These are phyloP conservation scores for Myriangium duriaei DNA, from an alignment of 2,329 filamentous ascomycete genomes.

Conservation along the genomic window DNA sequence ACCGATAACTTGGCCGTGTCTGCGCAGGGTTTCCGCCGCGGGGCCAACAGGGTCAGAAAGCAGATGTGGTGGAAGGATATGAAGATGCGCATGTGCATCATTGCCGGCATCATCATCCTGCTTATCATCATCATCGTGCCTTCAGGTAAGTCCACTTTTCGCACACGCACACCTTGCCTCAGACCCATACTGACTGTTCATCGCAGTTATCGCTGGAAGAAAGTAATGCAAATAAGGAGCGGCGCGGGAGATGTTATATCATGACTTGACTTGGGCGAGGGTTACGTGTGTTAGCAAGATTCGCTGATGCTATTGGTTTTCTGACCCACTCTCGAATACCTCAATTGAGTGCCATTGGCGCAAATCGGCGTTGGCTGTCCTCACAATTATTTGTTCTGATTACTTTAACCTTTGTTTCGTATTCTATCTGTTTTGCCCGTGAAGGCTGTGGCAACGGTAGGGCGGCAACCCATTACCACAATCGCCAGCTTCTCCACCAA, in stretches of 20 bases:
- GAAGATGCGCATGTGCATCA: constrained; percentile 99
- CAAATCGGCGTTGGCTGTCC: too few relatives aligned
- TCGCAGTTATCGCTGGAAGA: not conserved
- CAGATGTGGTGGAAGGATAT: constrained; percentile 99
- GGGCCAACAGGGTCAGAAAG: constrained; percentile 82
- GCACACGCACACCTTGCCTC: too few relatives aligned
- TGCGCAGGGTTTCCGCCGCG: constrained; percentile 88
- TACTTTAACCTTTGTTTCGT: too few relatives aligned
- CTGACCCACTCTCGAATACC: too few relatives aligned
- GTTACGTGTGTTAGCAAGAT: too few relatives aligned
- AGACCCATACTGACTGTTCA: too few relatives aligned
- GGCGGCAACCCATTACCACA: not conserved
- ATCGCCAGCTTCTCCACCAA: constrained; percentile 2
- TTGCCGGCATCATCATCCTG: constrained; percentile 80
- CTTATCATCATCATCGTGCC: constrained; percentile 91
- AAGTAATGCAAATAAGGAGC: not conserved
- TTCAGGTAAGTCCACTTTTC: constrained; percentile 49
- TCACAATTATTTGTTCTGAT: too few relatives aligned
- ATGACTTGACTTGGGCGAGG: not conserved
- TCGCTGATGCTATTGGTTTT: too few relatives aligned
- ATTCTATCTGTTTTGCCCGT: too few relatives aligned
- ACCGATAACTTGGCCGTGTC: constrained; percentile 85
- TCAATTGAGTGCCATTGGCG: too few relatives aligned
- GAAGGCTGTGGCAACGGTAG: too few relatives aligned
- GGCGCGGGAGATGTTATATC: not conserved